Percentiles rank a stretch among this genome's conserved stretches.
Evolutionary conservation across 139 green algal genomes (phyloP).

Genomic region (Chlorella sorokiniana): DNA sequence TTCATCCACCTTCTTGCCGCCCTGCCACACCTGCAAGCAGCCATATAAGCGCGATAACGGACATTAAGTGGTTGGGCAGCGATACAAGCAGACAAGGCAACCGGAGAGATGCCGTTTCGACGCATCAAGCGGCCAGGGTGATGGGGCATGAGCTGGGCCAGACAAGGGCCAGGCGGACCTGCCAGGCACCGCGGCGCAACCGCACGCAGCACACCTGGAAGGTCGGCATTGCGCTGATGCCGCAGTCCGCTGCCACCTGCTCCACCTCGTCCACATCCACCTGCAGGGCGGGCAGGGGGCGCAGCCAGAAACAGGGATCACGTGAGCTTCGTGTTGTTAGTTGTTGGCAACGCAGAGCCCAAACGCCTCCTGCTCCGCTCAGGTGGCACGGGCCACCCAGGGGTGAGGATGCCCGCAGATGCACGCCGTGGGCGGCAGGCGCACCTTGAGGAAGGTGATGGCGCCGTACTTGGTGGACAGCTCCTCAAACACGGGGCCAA

Average conservation of each 20-base stretch:
- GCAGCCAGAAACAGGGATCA: not conserved
- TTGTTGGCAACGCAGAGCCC: not conserved
- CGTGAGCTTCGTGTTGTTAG: too few relatives aligned
- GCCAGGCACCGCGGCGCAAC: not conserved
- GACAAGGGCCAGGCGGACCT: too few relatives aligned
- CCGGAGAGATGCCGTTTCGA: not conserved
- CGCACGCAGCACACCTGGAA: constrained; percentile 61
- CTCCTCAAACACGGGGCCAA: constrained; percentile 72
- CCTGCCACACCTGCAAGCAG: constrained; percentile 52
- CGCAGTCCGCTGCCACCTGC: constrained; percentile 60
- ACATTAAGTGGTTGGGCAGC: not conserved
- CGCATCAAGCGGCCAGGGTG: too few relatives aligned
- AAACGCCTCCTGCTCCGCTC: too few relatives aligned
- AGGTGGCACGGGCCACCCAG: too few relatives aligned
- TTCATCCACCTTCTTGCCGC: constrained; percentile 71
- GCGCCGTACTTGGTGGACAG: constrained; percentile 48
- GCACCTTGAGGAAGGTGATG: constrained; percentile 74
- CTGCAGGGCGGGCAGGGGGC: not conserved
- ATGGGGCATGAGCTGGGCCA: too few relatives aligned
- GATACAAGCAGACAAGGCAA: not conserved
- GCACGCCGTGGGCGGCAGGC: not conserved
- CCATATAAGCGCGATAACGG: not conserved
- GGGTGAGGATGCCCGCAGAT: not conserved
- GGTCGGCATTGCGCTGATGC: constrained; percentile 84
- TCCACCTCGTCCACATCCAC: constrained; percentile 77